A percentile compares a stretch with the other conserved stretches of the same genome.
Conservation (phyloP, 345 rosid species). For the Raphanus sativus region DNA sequence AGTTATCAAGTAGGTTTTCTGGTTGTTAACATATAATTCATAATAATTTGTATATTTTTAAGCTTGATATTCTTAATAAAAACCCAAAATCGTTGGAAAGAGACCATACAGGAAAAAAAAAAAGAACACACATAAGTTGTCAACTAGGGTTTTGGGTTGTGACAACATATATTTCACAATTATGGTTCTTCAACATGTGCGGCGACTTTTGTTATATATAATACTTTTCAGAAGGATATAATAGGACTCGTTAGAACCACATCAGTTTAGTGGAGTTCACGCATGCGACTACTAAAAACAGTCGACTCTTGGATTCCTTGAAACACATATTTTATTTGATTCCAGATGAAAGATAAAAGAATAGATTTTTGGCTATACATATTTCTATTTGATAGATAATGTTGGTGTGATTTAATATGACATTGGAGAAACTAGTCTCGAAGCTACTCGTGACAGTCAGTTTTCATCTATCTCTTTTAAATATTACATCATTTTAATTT, state of each 20-base stretch:
- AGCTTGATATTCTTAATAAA: neutral
- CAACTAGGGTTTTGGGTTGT: slow-evolving; percentile 21
- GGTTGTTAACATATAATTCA: neutral
- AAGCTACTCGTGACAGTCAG: neutral
- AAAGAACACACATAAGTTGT: neutral
- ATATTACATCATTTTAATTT: too few relatives aligned
- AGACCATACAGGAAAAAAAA: slow-evolving; percentile 7
- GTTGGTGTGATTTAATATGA: neutral
- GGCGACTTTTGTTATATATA: slow-evolving; percentile 17
- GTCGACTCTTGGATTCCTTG: slow-evolving; percentile 7
- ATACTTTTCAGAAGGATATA: neutral
- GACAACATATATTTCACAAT: slow-evolving; percentile 17
- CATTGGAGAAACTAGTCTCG: neutral
- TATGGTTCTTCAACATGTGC: slow-evolving; percentile 21
- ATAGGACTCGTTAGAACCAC: neutral
- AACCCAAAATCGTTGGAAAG: slow-evolving; percentile 12
- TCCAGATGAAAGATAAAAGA: neutral
- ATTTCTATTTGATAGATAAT: neutral
- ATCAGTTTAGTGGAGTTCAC: slow-evolving; percentile 35
- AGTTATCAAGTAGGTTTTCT: neutral
- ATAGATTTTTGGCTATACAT: neutral
- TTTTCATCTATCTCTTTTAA: too few relatives aligned
- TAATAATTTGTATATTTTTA: neutral
- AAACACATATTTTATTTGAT: neutral
- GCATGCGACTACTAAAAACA: slow-evolving; percentile 29